Evolutionary conservation across 306 rosid genomes (phyloP), one percentile per base, ranked within the genome.

Genomic region (Dicorynia guianensis): DNA sequence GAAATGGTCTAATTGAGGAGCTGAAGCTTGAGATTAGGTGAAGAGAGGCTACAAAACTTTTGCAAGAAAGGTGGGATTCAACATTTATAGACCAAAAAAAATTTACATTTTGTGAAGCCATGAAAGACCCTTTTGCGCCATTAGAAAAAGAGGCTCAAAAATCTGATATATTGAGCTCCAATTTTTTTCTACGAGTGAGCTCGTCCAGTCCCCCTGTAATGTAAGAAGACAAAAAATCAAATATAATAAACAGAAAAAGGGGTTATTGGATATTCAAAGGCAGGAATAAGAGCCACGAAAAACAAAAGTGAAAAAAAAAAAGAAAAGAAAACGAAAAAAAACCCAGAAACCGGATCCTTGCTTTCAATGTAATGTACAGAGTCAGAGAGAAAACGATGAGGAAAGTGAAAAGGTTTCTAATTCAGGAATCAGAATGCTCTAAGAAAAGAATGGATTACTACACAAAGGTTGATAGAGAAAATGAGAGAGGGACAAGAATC

Each of bases 1-100:
- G 85, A 75, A 83, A 34, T 67, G 72, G 76, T 72, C 72, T 69
- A 34, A n/a, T 48, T 49, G 9, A 4, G 48, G 61, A 63, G 47
- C 71, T 57, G 20, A 70, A 69, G 25, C 67, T 75, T 48, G 15
- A 53, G 57, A 69, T 74, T 69, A 30, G 71, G 60, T 33, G 15
- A 50, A 60, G 11, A 66, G 60, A 43, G 63, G 82, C 67, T 61
- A 48, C 67, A 56, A 71, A 69, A 50, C 49, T 62, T 40, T 54
- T 17, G 77, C 50, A 57, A 35, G 67, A 62, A 18, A 55, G 33
- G 74, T 59, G 30, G 13, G 30, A 36, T 38, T 9, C 44, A 72
- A 59, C 35, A 77, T 52, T 7, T 34, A 38, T 48, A 57, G 60
- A 25, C 30, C 75, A 69, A 15, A 59, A 63, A 47, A 78, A 42